Evolutionary conservation across 352 stramenopile species (phyloP), one percentile per base, ranked within the genome.

Genomic region (Phytopythium cucurbitacearum): DNA sequence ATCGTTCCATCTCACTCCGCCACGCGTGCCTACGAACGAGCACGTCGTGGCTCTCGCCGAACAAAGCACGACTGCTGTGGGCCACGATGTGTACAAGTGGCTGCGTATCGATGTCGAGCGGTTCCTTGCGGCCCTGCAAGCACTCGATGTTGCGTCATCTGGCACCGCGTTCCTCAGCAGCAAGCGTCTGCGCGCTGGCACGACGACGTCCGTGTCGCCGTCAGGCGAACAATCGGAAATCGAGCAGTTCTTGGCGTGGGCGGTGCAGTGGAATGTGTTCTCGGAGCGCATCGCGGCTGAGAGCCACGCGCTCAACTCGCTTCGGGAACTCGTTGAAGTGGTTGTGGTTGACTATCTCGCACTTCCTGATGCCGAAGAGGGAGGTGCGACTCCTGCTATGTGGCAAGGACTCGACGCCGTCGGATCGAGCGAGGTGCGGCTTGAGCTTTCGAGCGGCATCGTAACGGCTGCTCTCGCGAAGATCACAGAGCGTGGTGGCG

Each of bases 191-290:
- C 48, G 48, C 9, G 42, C 48, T 35, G 56, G 56, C 40, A 49
- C 39, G 8, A 73, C 52, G 39, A 67, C 61, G 38, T 74, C 60
- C 0, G 53, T 56, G 33, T 69, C 53, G 41, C 51, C 69, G 32
- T 79, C 76, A 11, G 69, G 67, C 32, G 48, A 52, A 13, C 65
- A 69, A 28, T 64, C 65, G 42, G 67, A 59, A 13, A 64, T 70
- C 34, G 62, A 87, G 35, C 50, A 67, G 44, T 73, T 91, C 48
- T 56, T 94, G 33, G 71, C 87, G 54, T 94, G 84, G 84, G 80
- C 84, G 7, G 73, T 92, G 32, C 69, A 86, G 41, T 94, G 84
- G 84, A 94, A 94, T 50, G 65, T 85, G 32, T 94, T 90, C 57
- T 94, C 84, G 34, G 84, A 94, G 47, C 76, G 80, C 16, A 77